phyloP scores from a whole-genome alignment of 192 early-diverging fungal genomes.

The Endogone sp. region DNA sequence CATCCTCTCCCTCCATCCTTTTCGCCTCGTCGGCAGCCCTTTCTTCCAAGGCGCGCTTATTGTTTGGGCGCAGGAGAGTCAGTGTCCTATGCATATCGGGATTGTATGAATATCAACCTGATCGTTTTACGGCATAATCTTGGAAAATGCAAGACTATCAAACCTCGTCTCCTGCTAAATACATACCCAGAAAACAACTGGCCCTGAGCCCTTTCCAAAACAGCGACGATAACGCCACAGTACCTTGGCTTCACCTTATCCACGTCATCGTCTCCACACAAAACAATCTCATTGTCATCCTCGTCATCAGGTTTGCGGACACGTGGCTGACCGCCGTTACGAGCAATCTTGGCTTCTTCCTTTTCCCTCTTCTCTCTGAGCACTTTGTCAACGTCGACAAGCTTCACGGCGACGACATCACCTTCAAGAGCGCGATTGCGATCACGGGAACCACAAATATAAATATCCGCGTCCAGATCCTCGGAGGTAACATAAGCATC shows the following conservation, averaged over 20 bases:
- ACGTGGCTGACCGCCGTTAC: conserved; percentile 38
- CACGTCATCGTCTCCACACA: conserved; percentile 47
- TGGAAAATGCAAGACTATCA: too few species aligned
- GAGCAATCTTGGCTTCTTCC: conserved; percentile 51
- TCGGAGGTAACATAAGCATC: conserved; percentile 89
- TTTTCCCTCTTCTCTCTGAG: conserved; percentile 51
- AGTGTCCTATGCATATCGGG: conserved; percentile 8
- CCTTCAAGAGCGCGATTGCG: conserved; percentile 87
- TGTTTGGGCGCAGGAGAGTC: conserved; percentile 36
- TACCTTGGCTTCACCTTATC: conserved; percentile 54
- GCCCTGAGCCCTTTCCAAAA: conserved; percentile 50
- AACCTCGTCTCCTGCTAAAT: too few species aligned
- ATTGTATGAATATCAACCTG: not conserved
- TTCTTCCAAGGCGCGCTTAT: conserved; percentile 33
- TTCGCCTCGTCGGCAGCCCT: conserved; percentile 27
- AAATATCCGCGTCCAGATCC: conserved; percentile 69
- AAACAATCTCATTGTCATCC: conserved; percentile 43
- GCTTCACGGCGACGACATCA: conserved; percentile 72
- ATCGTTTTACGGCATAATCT: too few species aligned
- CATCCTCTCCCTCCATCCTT: conserved; percentile 27
- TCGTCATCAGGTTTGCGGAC: conserved; percentile 50
- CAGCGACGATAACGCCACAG: conserved; percentile 51
- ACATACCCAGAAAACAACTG: conserved; percentile 55
- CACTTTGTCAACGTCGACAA: conserved; percentile 67
- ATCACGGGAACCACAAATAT: conserved; percentile 66